A percentile compares a stretch with the other conserved stretches of the same genome.
Conservation (phyloP, 345 rosid genomes). For the Gossypium rotundifolium region DNA sequence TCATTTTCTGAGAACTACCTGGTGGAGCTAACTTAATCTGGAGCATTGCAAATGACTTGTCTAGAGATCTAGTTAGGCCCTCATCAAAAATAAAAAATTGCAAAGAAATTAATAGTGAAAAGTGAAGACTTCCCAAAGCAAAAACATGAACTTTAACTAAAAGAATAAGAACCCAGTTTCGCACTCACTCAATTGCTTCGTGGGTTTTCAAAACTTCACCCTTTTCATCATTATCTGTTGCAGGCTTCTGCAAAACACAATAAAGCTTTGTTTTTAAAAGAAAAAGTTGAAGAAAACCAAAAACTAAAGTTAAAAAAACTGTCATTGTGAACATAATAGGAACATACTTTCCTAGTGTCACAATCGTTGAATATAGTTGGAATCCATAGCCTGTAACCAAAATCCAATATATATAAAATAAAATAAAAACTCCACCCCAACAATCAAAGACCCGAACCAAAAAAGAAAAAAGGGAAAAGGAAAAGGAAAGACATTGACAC, state of each 20-base stretch:
- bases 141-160: background rate
- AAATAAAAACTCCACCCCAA: constrained; percentile 2
- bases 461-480: constrained; percentile 7
- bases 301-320: background rate
- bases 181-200: constrained; percentile 76
- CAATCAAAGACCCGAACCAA: background rate
- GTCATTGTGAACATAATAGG: background rate
- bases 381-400: constrained; percentile 47
- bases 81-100: constrained; percentile 19
- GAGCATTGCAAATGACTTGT: constrained; percentile 63
- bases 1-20: constrained; percentile 41
- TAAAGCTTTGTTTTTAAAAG: background rate
- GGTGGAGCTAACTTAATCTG: constrained; percentile 70
- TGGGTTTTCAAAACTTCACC: constrained; percentile 66
- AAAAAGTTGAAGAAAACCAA: background rate
- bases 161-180: background rate
- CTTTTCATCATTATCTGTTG: constrained; percentile 47
- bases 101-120: background rate
- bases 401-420: background rate
- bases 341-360: constrained; percentile 48
- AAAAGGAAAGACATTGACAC: background rate
- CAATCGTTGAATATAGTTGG: constrained; percentile 50
- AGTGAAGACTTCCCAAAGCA: background rate
- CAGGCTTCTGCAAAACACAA: constrained; percentile 24
- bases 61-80: constrained; percentile 52